phyloP scores from a whole-genome alignment of 106 monocot genomes.

The Alisma plantagoaquatica region DNA sequence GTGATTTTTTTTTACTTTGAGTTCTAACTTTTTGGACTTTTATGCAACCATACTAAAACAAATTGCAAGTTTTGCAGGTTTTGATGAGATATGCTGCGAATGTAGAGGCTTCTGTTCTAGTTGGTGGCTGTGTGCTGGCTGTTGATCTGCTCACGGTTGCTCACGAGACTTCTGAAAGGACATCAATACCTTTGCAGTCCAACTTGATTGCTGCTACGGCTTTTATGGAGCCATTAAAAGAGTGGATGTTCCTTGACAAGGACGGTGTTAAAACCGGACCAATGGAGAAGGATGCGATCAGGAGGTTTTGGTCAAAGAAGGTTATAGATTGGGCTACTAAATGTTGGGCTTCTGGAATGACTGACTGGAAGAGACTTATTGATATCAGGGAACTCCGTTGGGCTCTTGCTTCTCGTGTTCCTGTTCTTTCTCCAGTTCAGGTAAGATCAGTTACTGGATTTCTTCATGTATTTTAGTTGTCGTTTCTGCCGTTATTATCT shows the following conservation, averaged over 20 bases:
- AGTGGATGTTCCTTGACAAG: slow-evolving; percentile 90
- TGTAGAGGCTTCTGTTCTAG: slow-evolving; percentile 88
- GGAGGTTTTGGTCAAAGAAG: slow-evolving; percentile 89
- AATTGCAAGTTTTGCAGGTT: slow-evolving; percentile 58
- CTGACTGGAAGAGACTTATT: slow-evolving; percentile 82
- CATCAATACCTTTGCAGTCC: slow-evolving; percentile 89
- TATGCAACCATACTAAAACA: too few species aligned
- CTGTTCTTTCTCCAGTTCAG: slow-evolving; percentile 88
- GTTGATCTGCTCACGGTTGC: slow-evolving; percentile 83
- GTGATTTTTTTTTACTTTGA: too few species aligned
- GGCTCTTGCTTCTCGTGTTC: slow-evolving; percentile 73
- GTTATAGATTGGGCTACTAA: slow-evolving; percentile 85
- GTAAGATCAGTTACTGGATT: slow-evolving; percentile 29
- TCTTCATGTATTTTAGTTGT: too few species aligned
- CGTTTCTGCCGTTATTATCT: too few species aligned
- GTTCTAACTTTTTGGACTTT: too few species aligned
- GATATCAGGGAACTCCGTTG: slow-evolving; percentile 98
- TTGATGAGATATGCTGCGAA: slow-evolving; percentile 85
- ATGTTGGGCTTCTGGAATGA: slow-evolving; percentile 93
- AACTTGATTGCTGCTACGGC: slow-evolving; percentile 96
- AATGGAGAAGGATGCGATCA: slow-evolving; percentile 85
- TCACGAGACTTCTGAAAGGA: slow-evolving; percentile 94
- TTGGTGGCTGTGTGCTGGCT: slow-evolving; percentile 92
- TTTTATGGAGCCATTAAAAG: slow-evolving; percentile 98
- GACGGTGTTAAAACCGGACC: slow-evolving; percentile 74